phyloP scores from a whole-genome alignment of 805 yeast species.

The Kluyveromyces siamensis region DNA sequence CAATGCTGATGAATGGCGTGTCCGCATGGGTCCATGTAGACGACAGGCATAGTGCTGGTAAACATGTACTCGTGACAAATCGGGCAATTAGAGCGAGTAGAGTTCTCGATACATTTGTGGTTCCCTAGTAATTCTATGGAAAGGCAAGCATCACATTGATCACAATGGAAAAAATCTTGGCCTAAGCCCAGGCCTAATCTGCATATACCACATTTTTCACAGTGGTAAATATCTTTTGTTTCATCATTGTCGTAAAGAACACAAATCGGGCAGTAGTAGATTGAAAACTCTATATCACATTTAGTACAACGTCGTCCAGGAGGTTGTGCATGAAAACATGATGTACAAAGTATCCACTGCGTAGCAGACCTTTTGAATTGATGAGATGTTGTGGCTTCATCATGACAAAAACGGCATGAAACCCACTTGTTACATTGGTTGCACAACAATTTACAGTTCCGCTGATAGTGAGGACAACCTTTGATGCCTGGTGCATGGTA shows the following conservation, averaged over 20 bases:
- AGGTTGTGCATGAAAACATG: conserved; percentile 63
- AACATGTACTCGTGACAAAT: conserved; percentile 89
- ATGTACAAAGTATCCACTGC: conserved; percentile 70
- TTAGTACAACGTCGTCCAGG: conserved; percentile 61
- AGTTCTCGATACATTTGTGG: conserved; percentile 77
- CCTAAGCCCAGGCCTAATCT: conserved; percentile 82
- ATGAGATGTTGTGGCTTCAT: conserved; percentile 40
- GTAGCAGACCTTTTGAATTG: conserved; percentile 52
- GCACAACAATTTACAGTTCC: conserved; percentile 80
- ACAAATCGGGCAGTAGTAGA: conserved; percentile 71
- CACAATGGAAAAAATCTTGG: conserved; percentile 86
- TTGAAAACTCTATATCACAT: conserved; percentile 61
- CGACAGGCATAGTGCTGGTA: conserved; percentile 71
- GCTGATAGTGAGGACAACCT: conserved; percentile 79
- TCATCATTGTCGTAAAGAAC: conserved; percentile 77
- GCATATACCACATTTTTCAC: conserved; percentile 89
- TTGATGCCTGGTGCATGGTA: conserved; percentile 41
- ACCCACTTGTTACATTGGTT: conserved; percentile 66
- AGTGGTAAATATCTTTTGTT: conserved; percentile 77
- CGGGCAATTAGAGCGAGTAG: conserved; percentile 88
- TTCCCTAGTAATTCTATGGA: conserved; percentile 67
- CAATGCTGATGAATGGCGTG: conserved; percentile 88
- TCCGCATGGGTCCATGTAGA: conserved; percentile 83
- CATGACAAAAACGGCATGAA: conserved; percentile 83
- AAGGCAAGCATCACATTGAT: conserved; percentile 81